A percentile compares a stretch with the other conserved stretches of the same genome.
Evolutionary conservation across 257 asterid species (phyloP).

Genomic region (Petunia secreta): DNA sequence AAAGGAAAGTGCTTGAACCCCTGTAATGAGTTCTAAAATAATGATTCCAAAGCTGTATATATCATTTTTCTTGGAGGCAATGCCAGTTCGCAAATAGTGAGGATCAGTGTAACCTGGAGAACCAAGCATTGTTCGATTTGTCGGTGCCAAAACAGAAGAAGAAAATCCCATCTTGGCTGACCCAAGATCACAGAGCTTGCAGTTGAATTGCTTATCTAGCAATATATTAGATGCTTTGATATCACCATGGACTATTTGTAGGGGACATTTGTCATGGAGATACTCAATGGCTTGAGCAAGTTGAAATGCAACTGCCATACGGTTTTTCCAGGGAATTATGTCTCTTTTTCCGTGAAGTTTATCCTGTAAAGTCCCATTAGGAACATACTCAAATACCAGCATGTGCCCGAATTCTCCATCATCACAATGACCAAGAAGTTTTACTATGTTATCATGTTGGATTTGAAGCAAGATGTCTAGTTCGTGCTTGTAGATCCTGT

Average conservation of each 20-base stretch:
- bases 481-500: slow-evolving; percentile 54
- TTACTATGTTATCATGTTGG: slow-evolving; percentile 56
- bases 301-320: slow-evolving; percentile 65
- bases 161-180: slow-evolving; percentile 71
- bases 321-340: slow-evolving; percentile 48
- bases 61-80: slow-evolving; percentile 69
- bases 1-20: slow-evolving; percentile 55
- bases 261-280: slow-evolving; percentile 56
- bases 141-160: slow-evolving; percentile 43
- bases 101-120: slow-evolving; percentile 89
- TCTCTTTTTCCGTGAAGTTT: slow-evolving; percentile 43
- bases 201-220: slow-evolving; percentile 50
- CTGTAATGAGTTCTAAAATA: slow-evolving; percentile 66
- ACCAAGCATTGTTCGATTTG: slow-evolving; percentile 48
- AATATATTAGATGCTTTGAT: slow-evolving; percentile 69
- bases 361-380: slow-evolving; percentile 67
- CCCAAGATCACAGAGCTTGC: slow-evolving; percentile 86
- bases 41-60: slow-evolving; percentile 67
- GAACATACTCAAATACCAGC: slow-evolving; percentile 52
- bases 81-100: slow-evolving; percentile 62
- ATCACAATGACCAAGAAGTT: slow-evolving; percentile 57
- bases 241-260: slow-evolving; percentile 73
- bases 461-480: slow-evolving; percentile 52
- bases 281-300: slow-evolving; percentile 64
- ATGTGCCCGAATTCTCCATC: slow-evolving; percentile 52